A percentile compares a stretch with the other conserved stretches of the same genome.
phyloP scores from a whole-genome alignment of 2,329 filamentous ascomycete genomes.

The Septoria petroselini region DNA sequence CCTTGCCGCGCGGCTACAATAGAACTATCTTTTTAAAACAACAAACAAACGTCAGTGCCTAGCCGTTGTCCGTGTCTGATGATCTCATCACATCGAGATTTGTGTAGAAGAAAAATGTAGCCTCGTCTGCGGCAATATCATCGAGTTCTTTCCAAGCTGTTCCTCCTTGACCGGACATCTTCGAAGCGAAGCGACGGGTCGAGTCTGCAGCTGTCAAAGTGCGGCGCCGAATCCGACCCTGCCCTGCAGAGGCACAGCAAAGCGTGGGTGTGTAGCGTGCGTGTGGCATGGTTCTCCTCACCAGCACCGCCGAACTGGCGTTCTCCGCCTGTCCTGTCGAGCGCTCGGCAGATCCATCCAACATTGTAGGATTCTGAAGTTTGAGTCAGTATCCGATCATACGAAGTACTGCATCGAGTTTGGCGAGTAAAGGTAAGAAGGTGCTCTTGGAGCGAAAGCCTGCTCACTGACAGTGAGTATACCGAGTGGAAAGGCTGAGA shows the following conservation, averaged over 20 bases:
- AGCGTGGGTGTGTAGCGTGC: slow-evolving; percentile 1
- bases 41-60: neutral
- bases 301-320: slow-evolving; percentile 9
- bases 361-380: neutral
- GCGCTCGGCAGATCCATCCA: slow-evolving; percentile 3
- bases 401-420: too few species aligned
- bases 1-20: slow-evolving; percentile 7
- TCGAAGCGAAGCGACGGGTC: neutral
- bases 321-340: neutral
- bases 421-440: neutral
- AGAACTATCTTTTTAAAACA: neutral
- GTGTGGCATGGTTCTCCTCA: slow-evolving; percentile 12
- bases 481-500: too few species aligned
- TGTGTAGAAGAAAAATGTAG: too few species aligned
- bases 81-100: neutral
- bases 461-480: too few species aligned
- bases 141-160: too few species aligned
- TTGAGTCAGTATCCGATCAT: neutral
- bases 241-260: slow-evolving; percentile 1
- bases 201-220: neutral
- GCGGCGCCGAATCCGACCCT: slow-evolving; percentile 5
- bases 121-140: too few species aligned
- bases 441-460: slow-evolving; percentile 4
- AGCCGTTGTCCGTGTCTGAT: neutral
- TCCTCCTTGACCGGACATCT: neutral